These are phyloP conservation scores for Sutorius eximius DNA, from an alignment of 1,284 basidiomycete species.

Conservation along the genomic window DNA sequence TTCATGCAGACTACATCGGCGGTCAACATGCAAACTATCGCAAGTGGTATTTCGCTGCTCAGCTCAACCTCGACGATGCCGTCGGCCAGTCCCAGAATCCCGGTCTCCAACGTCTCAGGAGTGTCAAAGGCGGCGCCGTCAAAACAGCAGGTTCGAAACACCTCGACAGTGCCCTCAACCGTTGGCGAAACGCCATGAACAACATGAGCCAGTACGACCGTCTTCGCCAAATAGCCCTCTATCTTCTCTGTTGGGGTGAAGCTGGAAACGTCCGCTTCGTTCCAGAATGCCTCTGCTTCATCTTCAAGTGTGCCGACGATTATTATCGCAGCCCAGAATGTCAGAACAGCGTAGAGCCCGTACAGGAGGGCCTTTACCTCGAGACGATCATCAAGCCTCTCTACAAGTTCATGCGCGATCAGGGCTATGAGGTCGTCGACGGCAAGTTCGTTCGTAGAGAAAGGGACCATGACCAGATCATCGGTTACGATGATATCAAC, in stretches of 20 bases:
- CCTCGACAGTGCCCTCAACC: conserved; percentile 86
- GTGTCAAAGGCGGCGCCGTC: conserved; percentile 64
- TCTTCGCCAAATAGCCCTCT: conserved; percentile 93
- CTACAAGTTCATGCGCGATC: conserved; percentile 95
- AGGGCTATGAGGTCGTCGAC: conserved; percentile 95
- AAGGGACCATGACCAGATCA: conserved; percentile 93
- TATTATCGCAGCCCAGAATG: conserved; percentile 99
- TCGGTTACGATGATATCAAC: conserved; percentile 99
- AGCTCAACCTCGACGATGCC: conserved; percentile 98
- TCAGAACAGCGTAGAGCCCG: conserved; percentile 91
- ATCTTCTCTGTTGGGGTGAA: conserved; percentile 97
- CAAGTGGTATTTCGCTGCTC: conserved; percentile 99
- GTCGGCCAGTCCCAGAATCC: conserved; percentile 96
- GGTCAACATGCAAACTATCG: conserved; percentile 96
- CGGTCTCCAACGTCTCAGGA: conserved; percentile 85
- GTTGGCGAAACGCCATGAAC: conserved; percentile 99
- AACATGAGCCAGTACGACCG: conserved; percentile 99
- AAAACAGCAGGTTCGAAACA: conserved; percentile 76
- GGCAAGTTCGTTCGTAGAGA: conserved; percentile 95
- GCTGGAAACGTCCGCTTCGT: conserved; percentile 97
- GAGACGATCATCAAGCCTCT: conserved; percentile 92
- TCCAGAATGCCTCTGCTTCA: conserved; percentile 97
- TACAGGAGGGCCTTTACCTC: conserved; percentile 94
- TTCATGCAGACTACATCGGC: conserved; percentile 98
- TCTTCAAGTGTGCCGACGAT: conserved; percentile 99